These are phyloP conservation scores for Cadophora gregata DNA, from an alignment of 2,329 filamentous ascomycete species.

Conservation along the genomic window DNA sequence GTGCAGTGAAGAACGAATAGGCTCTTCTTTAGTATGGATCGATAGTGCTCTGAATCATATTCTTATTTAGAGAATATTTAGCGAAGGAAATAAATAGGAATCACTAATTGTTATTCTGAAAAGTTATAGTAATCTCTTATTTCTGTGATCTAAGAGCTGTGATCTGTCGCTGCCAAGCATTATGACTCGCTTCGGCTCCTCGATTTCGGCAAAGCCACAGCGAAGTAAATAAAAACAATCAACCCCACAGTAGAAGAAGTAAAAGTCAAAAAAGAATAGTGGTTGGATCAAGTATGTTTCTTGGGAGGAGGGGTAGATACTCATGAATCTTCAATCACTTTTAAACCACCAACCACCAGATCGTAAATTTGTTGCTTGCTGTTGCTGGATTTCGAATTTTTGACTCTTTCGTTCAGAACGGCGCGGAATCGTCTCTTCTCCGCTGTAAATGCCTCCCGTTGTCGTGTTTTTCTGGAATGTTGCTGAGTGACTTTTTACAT, in stretches of 20 bases:
- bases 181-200: neutral
- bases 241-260: neutral
- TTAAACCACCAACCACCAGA: neutral
- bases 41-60: neutral
- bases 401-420: too few species aligned
- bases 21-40: neutral
- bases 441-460: too few species aligned
- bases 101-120: too few species aligned
- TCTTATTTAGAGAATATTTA: too few species aligned
- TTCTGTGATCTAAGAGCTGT: neutral
- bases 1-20: neutral
- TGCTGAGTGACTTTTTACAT: neutral
- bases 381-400: too few species aligned
- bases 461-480: too few species aligned
- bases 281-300: neutral
- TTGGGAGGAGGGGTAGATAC: neutral
- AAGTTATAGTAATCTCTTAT: too few species aligned
- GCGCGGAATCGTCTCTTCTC: too few species aligned
- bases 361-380: neutral
- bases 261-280: neutral
- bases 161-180: neutral
- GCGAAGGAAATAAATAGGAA: too few species aligned
- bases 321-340: neutral
- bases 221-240: neutral
- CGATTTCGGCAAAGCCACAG: neutral